Percentiles rank a stretch among this genome's conserved stretches.
Evolutionary conservation across 805 yeast species (phyloP).

Genomic region (Torulaspora gathmanii): DNA sequence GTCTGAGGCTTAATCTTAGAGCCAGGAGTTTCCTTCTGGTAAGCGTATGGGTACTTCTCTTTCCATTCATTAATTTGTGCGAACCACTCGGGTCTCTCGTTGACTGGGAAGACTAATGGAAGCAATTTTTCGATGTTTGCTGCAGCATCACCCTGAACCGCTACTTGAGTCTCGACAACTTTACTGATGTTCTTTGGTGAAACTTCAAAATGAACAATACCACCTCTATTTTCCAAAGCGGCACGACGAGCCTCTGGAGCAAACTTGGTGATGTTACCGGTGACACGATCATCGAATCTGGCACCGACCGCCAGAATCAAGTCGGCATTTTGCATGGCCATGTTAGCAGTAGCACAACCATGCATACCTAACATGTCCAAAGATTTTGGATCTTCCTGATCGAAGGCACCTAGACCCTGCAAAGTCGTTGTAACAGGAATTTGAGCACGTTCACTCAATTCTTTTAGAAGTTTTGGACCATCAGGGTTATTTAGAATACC

Average conservation of each 20-base stretch:
- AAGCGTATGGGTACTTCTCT: slow-evolving; percentile 76
- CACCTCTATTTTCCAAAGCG: slow-evolving; percentile 84
- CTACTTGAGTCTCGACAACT: slow-evolving; percentile 94
- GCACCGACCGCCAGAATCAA: slow-evolving; percentile 93
- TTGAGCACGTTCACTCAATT: slow-evolving; percentile 81
- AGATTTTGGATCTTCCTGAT: slow-evolving; percentile 85
- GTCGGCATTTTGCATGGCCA: slow-evolving; percentile 92
- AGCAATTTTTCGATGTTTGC: slow-evolving; percentile 66
- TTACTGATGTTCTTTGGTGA: slow-evolving; percentile 96
- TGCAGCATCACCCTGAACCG: slow-evolving; percentile 94
- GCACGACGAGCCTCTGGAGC: slow-evolving; percentile 94
- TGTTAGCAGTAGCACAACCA: slow-evolving; percentile 91
- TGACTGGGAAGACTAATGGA: slow-evolving; percentile 62
- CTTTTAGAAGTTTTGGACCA: slow-evolving; percentile 74
- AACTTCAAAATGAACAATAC: slow-evolving; percentile 94
- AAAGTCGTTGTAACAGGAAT: slow-evolving; percentile 96
- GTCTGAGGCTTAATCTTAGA: slow-evolving; percentile 90
- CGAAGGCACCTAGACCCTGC: slow-evolving; percentile 91
- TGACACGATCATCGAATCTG: slow-evolving; percentile 97
- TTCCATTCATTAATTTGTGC: slow-evolving; percentile 74
- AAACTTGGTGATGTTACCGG: slow-evolving; percentile 76
- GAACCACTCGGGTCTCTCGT: slow-evolving; percentile 77
- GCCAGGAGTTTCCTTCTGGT: slow-evolving; percentile 74
- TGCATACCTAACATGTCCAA: slow-evolving; percentile 98
- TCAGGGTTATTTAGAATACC: slow-evolving; percentile 78